Percentiles rank a stretch among this genome's conserved stretches.
Conservation (phyloP, 2,329 filamentous ascomycete genomes). For the Coniochaeta sp. region DNA sequence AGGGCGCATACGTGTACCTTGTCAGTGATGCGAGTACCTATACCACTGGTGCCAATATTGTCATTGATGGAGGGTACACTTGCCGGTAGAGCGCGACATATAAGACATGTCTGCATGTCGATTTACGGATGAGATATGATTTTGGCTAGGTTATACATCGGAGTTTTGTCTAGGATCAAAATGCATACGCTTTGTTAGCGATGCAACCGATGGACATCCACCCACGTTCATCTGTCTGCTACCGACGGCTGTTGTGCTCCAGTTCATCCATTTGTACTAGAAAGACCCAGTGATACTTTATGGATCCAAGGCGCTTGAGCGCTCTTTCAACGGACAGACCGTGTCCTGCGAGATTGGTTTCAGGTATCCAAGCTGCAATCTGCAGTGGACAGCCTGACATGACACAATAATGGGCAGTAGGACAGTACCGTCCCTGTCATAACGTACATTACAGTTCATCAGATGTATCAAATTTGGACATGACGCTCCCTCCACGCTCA, state of each 20-base stretch:
- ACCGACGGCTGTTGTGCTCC: neutral
- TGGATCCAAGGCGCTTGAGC: too few species aligned
- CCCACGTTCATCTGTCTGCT: neutral
- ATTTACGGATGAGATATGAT: neutral
- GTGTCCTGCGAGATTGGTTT: too few species aligned
- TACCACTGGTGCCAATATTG: slow-evolving; percentile 63
- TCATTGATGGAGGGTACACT: slow-evolving; percentile 64
- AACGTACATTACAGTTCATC: too few species aligned
- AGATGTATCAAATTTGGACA: too few species aligned
- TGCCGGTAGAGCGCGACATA: slow-evolving; percentile 2
- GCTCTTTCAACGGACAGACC: too few species aligned
- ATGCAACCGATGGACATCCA: neutral
- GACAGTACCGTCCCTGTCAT: too few species aligned
- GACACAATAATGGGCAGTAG: too few species aligned
- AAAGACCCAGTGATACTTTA: too few species aligned
- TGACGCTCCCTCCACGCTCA: too few species aligned
- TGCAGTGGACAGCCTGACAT: too few species aligned
- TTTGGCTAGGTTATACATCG: neutral
- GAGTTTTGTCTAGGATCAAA: neutral
- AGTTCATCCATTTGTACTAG: neutral
- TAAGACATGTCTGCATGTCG: neutral
- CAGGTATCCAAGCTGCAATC: too few species aligned
- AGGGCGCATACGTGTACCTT: slow-evolving; percentile 73
- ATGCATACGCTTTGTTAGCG: neutral
- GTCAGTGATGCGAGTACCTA: slow-evolving; percentile 69